phyloP scores from a whole-genome alignment of 2,329 filamentous ascomycete species.

The Fusarium sarcochroum region DNA sequence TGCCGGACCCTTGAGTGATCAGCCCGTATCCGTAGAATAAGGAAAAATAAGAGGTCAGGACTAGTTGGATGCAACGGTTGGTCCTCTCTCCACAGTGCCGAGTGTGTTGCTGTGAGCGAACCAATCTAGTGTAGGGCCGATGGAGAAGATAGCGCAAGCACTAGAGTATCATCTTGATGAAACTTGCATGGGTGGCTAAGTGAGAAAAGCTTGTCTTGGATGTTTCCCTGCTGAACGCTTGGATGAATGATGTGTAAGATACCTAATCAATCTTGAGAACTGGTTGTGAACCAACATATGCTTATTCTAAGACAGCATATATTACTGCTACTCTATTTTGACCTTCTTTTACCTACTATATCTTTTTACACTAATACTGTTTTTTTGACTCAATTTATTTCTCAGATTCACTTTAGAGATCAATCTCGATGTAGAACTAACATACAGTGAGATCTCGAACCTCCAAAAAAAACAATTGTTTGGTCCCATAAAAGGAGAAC shows the following conservation, averaged over 20 bases:
- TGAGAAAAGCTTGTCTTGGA: constrained; percentile 32
- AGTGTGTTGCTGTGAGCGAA: constrained; percentile 6
- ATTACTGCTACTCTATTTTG: not conserved
- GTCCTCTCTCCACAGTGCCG: not conserved
- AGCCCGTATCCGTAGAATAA: not conserved
- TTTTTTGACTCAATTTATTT: not conserved
- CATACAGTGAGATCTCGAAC: not conserved
- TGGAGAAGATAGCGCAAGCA: constrained; percentile 4
- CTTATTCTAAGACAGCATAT: not conserved
- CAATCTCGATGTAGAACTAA: not conserved
- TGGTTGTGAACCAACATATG: not conserved
- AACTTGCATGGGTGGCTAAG: constrained; percentile 1
- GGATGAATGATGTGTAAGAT: not conserved
- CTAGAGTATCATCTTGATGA: constrained; percentile 32
- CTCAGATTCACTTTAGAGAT: not conserved
- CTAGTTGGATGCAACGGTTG: not conserved
- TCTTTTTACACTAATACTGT: too few relatives aligned
- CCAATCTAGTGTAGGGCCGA: not conserved
- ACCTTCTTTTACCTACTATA: not conserved
- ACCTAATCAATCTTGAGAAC: not conserved
- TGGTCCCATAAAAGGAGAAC: constrained; percentile 17
- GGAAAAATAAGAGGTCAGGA: constrained; percentile 6
- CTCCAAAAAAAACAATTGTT: not conserved
- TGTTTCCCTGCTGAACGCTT: constrained; percentile 26
- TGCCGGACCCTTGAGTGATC: constrained; percentile 14